Conservation (phyloP, 371 early-diverging fungal genomes). For the Apophysomyces trapeziformis region DNA sequence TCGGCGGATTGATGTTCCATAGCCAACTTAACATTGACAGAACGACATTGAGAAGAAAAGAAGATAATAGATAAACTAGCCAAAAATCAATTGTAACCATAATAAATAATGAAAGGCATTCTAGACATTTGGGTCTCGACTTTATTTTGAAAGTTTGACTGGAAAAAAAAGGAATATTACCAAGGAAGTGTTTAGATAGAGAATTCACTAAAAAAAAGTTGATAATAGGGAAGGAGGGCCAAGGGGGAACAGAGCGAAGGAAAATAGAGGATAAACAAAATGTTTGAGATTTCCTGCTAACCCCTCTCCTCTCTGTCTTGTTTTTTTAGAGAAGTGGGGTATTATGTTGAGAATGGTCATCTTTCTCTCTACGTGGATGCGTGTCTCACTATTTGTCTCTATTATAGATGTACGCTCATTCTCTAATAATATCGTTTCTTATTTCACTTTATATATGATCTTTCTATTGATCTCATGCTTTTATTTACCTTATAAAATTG, state of each 20-base stretch:
- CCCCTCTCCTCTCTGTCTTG: neutral
- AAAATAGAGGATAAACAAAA: constrained; percentile 3
- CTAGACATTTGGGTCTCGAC: constrained; percentile 2
- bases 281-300: neutral
- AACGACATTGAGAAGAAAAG: neutral
- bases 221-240: constrained; percentile 6
- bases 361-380: no score
- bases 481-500: constrained; percentile 9
- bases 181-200: neutral
- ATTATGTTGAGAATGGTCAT: no score
- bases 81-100: neutral
- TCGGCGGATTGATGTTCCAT: neutral
- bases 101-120: neutral
- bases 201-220: neutral
- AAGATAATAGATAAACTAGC: neutral
- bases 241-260: neutral
- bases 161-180: neutral
- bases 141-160: constrained; percentile 1
- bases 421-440: neutral
- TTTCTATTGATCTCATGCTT: constrained; percentile 5
- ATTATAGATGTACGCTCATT: neutral
- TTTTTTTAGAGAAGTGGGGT: no score
- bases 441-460: neutral
- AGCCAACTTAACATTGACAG: constrained; percentile 1
- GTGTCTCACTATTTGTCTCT: neutral